Evolutionary conservation across 805 yeast genomes (phyloP), one percentile per base, ranked within the genome.

Genomic region (Jamesozyma rosinii): DNA sequence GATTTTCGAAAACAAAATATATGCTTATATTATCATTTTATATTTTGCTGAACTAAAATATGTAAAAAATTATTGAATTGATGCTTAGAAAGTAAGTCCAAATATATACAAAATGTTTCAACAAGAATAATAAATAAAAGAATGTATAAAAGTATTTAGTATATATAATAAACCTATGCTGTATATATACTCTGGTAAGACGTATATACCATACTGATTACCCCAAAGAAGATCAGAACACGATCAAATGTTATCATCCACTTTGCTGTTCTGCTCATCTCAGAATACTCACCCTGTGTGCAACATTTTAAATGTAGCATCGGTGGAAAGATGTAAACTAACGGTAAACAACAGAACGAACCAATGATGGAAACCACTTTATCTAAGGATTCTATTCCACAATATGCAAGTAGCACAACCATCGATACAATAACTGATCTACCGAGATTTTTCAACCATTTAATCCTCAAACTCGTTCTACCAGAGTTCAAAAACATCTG

Each of bases 321-420:
- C 15, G 94, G 92, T 8, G 94, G 92, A 54, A 83, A 83, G 77
- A 84, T 79, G 65, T 84, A 84, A 4, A 84, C 92, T 65, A 84
- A 71, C 1, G 94, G 94, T 43, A 84, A 81, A 55, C 94, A 84
- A 1, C 90, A 89, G 65, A 84, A 81, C 41, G 88, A 81, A 3
- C 94, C 94, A 41, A 84, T 83, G 55, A 84, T 78, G 2, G 89
- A 79, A 10, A 84, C 90, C 63, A 84, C 81, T 49, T 68, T 71
- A 57, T 84, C 92, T 48, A 84, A 64, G 52, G 82, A 76, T 44
- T 74, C 68, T 1, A 88, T 82, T 0, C 90, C 90, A 47, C 70
- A 69, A 48, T 76, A 74, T 0, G 92, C 87, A 45, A 80, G 68
- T 13, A 67, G 48, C 1, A 81, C 71, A 2, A 84, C 79, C 2